phyloP scores from a whole-genome alignment of 306 rosid species.

The Glycine latifolia region DNA sequence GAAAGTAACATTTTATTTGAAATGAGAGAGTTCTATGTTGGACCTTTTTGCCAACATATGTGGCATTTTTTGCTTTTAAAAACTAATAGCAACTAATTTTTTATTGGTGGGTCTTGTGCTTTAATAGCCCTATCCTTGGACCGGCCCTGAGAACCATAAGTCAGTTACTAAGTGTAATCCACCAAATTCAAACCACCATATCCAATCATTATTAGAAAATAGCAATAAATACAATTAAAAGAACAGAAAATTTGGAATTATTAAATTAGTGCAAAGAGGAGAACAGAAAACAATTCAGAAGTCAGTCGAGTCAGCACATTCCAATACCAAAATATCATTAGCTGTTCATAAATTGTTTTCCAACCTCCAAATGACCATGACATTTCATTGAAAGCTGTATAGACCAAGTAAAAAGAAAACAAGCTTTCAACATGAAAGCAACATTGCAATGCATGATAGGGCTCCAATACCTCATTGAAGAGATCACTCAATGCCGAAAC shows the following conservation, averaged over 20 bases:
- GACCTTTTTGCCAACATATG: no score
- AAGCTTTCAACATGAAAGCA: constrained; percentile 36
- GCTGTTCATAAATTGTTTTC: background rate
- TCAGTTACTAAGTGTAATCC: background rate
- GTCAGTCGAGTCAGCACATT: background rate
- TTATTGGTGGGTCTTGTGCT: no score
- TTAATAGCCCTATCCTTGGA: no score
- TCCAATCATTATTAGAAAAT: background rate
- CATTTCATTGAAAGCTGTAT: constrained; percentile 19
- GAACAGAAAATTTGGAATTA: background rate
- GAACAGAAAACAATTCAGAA: background rate
- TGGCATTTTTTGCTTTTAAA: no score
- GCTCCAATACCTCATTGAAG: constrained; percentile 75
- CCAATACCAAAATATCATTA: constrained; percentile 16
- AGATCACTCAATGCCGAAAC: constrained; percentile 75
- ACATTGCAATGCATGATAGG: constrained; percentile 16
- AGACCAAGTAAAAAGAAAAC: background rate
- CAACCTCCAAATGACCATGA: constrained; percentile 28
- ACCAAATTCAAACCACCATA: background rate
- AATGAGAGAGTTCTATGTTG: no score
- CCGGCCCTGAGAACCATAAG: background rate
- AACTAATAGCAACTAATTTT: no score
- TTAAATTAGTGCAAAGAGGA: background rate
- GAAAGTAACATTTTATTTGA: no score
- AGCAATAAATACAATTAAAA: background rate